These are phyloP conservation scores for Cavenderia fasciculata DNA, from an alignment of 78 protist species.

Conservation along the genomic window DNA sequence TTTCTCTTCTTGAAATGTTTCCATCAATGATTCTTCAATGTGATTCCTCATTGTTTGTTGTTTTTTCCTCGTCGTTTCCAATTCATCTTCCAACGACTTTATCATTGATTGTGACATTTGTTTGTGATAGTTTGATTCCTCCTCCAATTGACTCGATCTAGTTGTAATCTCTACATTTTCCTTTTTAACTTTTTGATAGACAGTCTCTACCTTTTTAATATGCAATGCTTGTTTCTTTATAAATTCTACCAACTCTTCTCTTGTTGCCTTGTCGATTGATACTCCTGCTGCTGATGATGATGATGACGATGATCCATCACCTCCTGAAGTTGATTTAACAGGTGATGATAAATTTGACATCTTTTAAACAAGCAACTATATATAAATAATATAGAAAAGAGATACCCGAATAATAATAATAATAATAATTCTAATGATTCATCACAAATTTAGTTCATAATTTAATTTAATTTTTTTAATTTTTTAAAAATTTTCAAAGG, in stretches of 20 bases:
- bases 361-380: too few species aligned
- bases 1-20: slow-evolving; percentile 43
- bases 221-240: slow-evolving; percentile 63
- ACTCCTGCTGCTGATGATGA: neutral
- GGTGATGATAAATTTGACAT: too few species aligned
- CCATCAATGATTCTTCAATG: slow-evolving; percentile 26
- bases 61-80: neutral
- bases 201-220: slow-evolving; percentile 41
- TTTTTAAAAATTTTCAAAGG: too few species aligned
- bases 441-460: too few species aligned
- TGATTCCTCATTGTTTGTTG: slow-evolving; percentile 5
- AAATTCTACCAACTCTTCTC: slow-evolving; percentile 60
- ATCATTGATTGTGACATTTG: slow-evolving; percentile 21
- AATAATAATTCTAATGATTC: too few species aligned
- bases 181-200: slow-evolving; percentile 31
- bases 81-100: slow-evolving; percentile 14
- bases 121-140: slow-evolving; percentile 7
- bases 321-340: too few species aligned
- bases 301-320: too few species aligned
- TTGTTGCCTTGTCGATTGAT: slow-evolving; percentile 38
- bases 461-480: too few species aligned
- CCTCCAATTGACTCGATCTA: slow-evolving; percentile 12
- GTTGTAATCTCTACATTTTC: slow-evolving; percentile 5
- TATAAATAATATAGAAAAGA: too few species aligned
- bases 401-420: too few species aligned